Conservation (phyloP, 1,139 yeast genomes). For the Candida mesenterica region DNA sequence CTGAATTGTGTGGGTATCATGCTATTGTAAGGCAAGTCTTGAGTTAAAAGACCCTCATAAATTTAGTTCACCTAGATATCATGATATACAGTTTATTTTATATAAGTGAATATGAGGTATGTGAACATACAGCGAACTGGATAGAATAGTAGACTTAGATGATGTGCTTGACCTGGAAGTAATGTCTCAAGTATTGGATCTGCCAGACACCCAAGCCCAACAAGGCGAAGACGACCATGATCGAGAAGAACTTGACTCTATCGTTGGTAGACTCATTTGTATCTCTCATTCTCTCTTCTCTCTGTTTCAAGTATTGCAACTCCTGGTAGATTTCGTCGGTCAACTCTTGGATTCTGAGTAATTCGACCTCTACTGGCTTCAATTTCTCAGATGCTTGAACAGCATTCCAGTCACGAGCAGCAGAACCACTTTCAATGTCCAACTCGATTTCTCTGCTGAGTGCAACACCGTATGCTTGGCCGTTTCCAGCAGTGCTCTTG, state of each 20-base stretch:
- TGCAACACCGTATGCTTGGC: constrained; percentile 9
- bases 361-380: constrained; percentile 87
- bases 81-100: too few relatives aligned
- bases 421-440: constrained; percentile 93
- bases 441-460: constrained; percentile 70
- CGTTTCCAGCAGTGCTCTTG: constrained; percentile 14
- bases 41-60: too few relatives aligned
- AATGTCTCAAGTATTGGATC: constrained; percentile 83
- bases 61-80: too few relatives aligned
- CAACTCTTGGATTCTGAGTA: constrained; percentile 80
- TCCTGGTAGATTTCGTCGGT: constrained; percentile 77
- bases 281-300: constrained; percentile 93
- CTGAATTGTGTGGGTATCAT: constrained; percentile 1
- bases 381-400: constrained; percentile 89
- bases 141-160: too few relatives aligned
- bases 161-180: constrained; percentile 92
- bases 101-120: too few relatives aligned
- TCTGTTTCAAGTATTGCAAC: constrained; percentile 73
- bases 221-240: constrained; percentile 64
- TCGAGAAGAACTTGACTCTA: constrained; percentile 82
- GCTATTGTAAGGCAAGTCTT: neutral
- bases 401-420: constrained; percentile 97
- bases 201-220: constrained; percentile 89
- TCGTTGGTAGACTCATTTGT: constrained; percentile 93
- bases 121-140: too few relatives aligned